Evolutionary conservation across 2,329 filamentous ascomycete species (phyloP), one percentile per base, ranked within the genome.

Genomic region (Epicoccum sorghinum): DNA sequence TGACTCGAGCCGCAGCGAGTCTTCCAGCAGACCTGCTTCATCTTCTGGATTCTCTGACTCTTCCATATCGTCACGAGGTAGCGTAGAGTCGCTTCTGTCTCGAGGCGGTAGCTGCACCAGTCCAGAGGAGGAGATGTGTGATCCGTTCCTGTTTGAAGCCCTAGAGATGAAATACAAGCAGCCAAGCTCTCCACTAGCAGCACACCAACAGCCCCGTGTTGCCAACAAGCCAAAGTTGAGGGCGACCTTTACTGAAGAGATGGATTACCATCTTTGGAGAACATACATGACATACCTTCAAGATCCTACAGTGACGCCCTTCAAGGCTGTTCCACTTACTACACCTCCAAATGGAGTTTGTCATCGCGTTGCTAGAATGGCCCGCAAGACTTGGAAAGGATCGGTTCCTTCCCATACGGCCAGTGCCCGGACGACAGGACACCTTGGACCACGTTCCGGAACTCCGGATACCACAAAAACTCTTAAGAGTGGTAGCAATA

Each of bases 261-360:
- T 87, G 84, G 86, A 88, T 66, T 80, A 83, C 51, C 86, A 88
- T 65, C 73, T 88, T 29, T 87, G 86, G 85, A 82, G 85, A 67
- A 86, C 83, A 7, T 88, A 87, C 71, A 83, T 86, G 74, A 78
- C 80, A 47, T 87, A 87, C 67, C 75, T 88, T n/a, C 83, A 86
- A 57, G 85, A 88, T 68, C 86, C 86, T 18, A 85, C 82, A 3
- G 80, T 87, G 42, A 88, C 86, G 1, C 86, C 86, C 0, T 88
- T 88, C 78, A 88, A 88, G 66, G 86, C 84, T 74, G 79, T 87
- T 1, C 86, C 85, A 2, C 85, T 86, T 43, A 85, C 82, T 38
- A 79, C 83, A 30, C 86, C 86, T 33, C 86, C 86, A 9, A 80
- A 87, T 46, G 86, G 86, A 14, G 83, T 88, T 24, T 87, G 85